Conservation (phyloP, 208 protist species). For the Balamuthia mandrillaris region DNA sequence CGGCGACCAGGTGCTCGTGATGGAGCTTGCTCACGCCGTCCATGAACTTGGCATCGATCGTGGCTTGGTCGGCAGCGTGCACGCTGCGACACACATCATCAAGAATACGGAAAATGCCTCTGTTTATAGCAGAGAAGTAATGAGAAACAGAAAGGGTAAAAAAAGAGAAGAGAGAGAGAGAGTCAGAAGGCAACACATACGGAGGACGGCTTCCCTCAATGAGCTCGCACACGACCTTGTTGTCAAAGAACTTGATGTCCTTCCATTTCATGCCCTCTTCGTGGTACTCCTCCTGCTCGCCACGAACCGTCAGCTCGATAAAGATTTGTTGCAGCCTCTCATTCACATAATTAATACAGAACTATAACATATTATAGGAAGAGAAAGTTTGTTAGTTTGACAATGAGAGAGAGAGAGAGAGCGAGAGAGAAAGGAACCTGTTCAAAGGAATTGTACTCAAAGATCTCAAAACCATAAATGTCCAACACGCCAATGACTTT, state of each 20-base stretch:
- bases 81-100: constrained; percentile 92
- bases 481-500: constrained; percentile 88
- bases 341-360: constrained; percentile 78
- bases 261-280: constrained; percentile 84
- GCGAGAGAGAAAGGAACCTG: constrained; percentile 6
- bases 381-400: not conserved
- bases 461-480: constrained; percentile 86
- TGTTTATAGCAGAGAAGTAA: not conserved
- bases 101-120: constrained; percentile 86
- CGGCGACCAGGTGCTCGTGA: constrained; percentile 1
- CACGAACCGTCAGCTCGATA: constrained; percentile 89
- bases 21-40: constrained; percentile 11
- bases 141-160: not conserved
- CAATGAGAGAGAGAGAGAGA: not conserved
- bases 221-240: constrained; percentile 86
- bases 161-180: not conserved
- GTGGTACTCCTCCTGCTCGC: constrained; percentile 57
- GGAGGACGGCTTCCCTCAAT: constrained; percentile 76
- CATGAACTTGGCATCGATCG: constrained; percentile 8
- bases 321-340: constrained; percentile 98
- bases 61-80: constrained; percentile 43
- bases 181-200: constrained; percentile 14
- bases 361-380: not conserved
- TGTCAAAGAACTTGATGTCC: constrained; percentile 92
- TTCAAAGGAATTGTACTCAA: constrained; percentile 48